Percentiles rank a stretch among this genome's conserved stretches.
These are phyloP conservation scores for Aspergillus awamori DNA, from an alignment of 2,329 filamentous ascomycete species.

Conservation along the genomic window DNA sequence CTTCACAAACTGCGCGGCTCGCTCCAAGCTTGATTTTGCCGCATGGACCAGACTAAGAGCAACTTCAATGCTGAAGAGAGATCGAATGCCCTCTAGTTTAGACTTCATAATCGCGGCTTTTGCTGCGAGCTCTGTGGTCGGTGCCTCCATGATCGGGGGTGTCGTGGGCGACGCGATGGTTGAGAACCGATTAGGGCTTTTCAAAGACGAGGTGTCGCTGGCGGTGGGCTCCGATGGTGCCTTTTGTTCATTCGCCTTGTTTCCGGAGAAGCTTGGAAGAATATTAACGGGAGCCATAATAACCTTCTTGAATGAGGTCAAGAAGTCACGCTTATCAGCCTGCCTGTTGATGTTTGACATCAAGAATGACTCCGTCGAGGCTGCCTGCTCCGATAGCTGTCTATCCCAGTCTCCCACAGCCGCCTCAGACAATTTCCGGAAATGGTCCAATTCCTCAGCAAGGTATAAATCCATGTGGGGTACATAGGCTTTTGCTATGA, in stretches of 20 bases:
- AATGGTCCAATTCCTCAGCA: slow-evolving; percentile 85
- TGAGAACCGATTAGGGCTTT: slow-evolving; percentile 42
- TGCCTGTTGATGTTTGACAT: slow-evolving; percentile 95
- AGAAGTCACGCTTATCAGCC: slow-evolving; percentile 93
- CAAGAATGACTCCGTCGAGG: slow-evolving; percentile 86
- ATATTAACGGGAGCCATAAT: slow-evolving; percentile 99
- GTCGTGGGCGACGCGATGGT: slow-evolving; percentile 40
- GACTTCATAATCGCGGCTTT: slow-evolving; percentile 98
- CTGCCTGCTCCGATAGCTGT: slow-evolving; percentile 87
- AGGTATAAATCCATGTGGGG: slow-evolving; percentile 93
- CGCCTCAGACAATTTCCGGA: slow-evolving; percentile 72
- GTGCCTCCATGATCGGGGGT: slow-evolving; percentile 62
- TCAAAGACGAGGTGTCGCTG: slow-evolving; percentile 26
- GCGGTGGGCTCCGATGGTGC: slow-evolving; percentile 19
- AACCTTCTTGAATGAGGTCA: slow-evolving; percentile 96
- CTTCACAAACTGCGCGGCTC: slow-evolving; percentile 78
- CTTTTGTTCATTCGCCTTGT: slow-evolving; percentile 55
- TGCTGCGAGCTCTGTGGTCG: slow-evolving; percentile 87
- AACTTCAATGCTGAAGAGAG: slow-evolving; percentile 94
- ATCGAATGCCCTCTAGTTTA: slow-evolving; percentile 89
- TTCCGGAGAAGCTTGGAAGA: slow-evolving; percentile 69
- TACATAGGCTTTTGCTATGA: slow-evolving; percentile 77
- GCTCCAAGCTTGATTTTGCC: slow-evolving; percentile 84
- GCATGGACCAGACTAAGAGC: slow-evolving; percentile 85
- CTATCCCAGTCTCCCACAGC: slow-evolving; percentile 88